A percentile compares a stretch with the other conserved stretches of the same genome.
phyloP scores from a whole-genome alignment of 2,329 filamentous ascomycete species.

The Ceratocystis smalleyi region DNA sequence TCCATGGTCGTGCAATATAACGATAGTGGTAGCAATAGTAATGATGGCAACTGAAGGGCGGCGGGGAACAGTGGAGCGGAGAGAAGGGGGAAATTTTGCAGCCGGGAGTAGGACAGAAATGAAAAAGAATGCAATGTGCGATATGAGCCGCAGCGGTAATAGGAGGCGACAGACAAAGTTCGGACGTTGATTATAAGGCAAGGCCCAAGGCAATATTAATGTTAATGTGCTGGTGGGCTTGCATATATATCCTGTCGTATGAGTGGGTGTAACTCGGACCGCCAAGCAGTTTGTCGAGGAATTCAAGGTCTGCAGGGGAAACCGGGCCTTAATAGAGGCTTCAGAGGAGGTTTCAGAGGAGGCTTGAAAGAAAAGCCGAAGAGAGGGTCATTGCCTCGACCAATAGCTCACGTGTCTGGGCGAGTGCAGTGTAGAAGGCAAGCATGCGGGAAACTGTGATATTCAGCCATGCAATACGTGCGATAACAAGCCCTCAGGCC shows the following conservation, averaged over 20 bases:
- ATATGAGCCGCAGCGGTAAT: no score
- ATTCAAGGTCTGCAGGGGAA: slow-evolving; percentile 4
- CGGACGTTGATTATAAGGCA: not conserved
- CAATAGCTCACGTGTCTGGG: not conserved
- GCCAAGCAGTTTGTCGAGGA: not conserved
- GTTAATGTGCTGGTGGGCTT: not conserved
- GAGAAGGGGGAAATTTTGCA: not conserved
- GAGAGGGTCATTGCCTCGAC: not conserved
- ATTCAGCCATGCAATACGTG: not conserved
- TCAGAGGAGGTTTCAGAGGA: not conserved
- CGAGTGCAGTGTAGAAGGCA: not conserved
- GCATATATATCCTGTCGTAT: not conserved
- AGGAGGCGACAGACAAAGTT: not conserved
- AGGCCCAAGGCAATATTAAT: not conserved
- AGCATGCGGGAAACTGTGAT: not conserved
- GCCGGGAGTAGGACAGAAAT: not conserved
- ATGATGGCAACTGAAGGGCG: not conserved
- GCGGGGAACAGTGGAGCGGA: not conserved
- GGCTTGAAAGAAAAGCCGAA: no score
- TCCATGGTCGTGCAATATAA: slow-evolving; percentile 9
- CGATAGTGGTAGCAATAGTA: not conserved
- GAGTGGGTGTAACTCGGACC: not conserved
- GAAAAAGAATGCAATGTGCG: not conserved
- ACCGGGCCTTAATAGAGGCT: not conserved
- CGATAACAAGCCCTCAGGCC: not conserved